Percentiles rank a stretch among this genome's conserved stretches.
These are phyloP conservation scores for Trichoderma koningiopsis DNA, from an alignment of 2,329 filamentous ascomycete species.

Conservation along the genomic window DNA sequence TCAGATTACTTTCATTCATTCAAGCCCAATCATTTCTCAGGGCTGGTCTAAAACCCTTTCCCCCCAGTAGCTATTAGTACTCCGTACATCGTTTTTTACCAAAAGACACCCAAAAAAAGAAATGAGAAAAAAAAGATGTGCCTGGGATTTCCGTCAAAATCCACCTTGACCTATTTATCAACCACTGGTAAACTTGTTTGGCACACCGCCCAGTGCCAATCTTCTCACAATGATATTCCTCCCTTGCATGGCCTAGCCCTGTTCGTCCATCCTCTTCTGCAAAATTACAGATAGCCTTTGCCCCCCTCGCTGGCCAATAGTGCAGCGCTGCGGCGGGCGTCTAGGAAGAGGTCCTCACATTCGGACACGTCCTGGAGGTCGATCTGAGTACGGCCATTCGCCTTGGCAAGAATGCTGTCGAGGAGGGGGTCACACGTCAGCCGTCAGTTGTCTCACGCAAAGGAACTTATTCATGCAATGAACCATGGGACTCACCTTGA, in stretches of 20 bases:
- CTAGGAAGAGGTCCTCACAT: conserved; percentile 82
- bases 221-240: conserved; percentile 15
- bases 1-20: conserved; percentile 15
- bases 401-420: conserved; percentile 79
- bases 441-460: conserved; percentile 36
- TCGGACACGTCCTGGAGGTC: conserved; percentile 77
- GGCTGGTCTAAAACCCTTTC: conserved; percentile 3
- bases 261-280: conserved; percentile 5
- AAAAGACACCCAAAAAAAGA: conserved; percentile 15
- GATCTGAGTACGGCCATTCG: conserved; percentile 76
- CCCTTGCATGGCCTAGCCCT: conserved; percentile 12
- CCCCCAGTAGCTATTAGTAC: conserved; percentile 7
- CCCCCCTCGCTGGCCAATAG: conserved; percentile 66
- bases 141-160: conserved; percentile 7
- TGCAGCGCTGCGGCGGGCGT: conserved; percentile 74
- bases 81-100: conserved; percentile 13
- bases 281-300: conserved; percentile 63
- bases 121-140: neutral
- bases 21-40: conserved; percentile 20
- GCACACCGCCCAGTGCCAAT: conserved; percentile 22
- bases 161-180: conserved; percentile 24
- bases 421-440: conserved; percentile 35
- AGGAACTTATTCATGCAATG: conserved; percentile 14
- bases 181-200: conserved; percentile 10
- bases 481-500: conserved; percentile 59